phyloP scores from a whole-genome alignment of 78 protist genomes.

The Polysphondylium violaceum region DNA sequence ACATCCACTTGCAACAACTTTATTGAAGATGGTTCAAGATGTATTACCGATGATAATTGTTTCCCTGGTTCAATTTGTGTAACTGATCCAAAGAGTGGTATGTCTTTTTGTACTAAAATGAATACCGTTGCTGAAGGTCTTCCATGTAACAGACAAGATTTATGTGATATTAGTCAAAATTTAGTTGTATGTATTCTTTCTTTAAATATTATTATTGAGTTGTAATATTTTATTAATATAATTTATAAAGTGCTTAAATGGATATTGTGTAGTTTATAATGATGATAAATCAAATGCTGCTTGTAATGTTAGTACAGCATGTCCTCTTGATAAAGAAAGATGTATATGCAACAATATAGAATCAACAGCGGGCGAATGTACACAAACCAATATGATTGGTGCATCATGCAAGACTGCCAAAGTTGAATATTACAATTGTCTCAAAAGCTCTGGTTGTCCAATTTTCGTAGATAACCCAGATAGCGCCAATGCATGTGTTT shows the following conservation, averaged over 20 bases:
- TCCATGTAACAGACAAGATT: constrained; percentile 24
- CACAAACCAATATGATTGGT: constrained; percentile 5
- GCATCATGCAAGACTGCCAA: constrained; percentile 9
- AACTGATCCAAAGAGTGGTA: not conserved
- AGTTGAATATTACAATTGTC: constrained; percentile 1
- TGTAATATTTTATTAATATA: not conserved
- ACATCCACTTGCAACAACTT: not conserved
- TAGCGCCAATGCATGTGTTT: constrained; percentile 4
- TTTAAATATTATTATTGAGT: not conserved
- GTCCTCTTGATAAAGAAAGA: not conserved
- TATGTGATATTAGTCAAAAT: constrained; percentile 55
- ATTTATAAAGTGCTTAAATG: constrained; percentile 32
- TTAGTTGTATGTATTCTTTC: constrained; percentile 48
- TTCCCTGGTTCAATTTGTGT: constrained; percentile 13
- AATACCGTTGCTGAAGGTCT: constrained; percentile 1
- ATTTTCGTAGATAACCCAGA: constrained; percentile 7
- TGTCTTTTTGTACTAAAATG: constrained; percentile 1
- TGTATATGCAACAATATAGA: constrained; percentile 38
- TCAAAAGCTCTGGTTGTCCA: not conserved
- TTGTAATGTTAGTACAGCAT: constrained; percentile 4
- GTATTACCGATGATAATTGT: not conserved
- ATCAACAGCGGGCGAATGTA: constrained; percentile 11
- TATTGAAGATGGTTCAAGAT: not conserved
- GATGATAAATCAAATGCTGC: not conserved
- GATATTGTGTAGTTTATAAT: constrained; percentile 25